phyloP scores from a whole-genome alignment of 768 basidiomycete genomes.

The Gymnopilus junonius region DNA sequence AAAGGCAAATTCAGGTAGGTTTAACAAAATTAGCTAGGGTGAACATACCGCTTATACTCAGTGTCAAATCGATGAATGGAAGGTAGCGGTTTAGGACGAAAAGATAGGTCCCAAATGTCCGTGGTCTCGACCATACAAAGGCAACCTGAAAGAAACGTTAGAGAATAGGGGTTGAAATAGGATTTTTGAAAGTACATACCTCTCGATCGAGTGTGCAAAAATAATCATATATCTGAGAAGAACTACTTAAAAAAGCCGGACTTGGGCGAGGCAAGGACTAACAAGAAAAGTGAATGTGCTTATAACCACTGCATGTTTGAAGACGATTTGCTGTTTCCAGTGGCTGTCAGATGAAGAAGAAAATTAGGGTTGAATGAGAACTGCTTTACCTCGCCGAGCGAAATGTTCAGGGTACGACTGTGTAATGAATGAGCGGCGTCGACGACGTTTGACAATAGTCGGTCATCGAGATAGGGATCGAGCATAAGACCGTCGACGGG shows the following conservation, averaged over 20 bases:
- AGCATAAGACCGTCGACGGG: background rate
- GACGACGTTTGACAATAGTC: background rate
- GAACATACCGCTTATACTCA: constrained; percentile 14
- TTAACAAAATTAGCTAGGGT: background rate
- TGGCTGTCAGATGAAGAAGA: background rate
- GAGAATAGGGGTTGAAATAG: background rate
- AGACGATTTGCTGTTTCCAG: constrained; percentile 4
- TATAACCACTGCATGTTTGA: constrained; percentile 10
- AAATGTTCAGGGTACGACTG: background rate
- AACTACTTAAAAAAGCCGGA: background rate
- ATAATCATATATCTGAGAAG: constrained; percentile 23
- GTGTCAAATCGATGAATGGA: constrained; percentile 17
- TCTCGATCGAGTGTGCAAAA: constrained; percentile 25
- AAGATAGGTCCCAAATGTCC: constrained; percentile 17
- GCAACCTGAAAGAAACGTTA: constrained; percentile 11
- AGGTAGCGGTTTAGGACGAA: constrained; percentile 23
- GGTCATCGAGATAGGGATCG: background rate
- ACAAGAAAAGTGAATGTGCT: constrained; percentile 4
- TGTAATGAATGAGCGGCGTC: background rate
- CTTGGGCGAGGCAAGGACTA: background rate
- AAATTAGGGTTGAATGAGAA: background rate
- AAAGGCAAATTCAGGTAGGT: background rate
- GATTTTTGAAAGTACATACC: background rate
- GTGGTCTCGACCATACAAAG: constrained; percentile 21
- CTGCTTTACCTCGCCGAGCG: background rate